These are phyloP conservation scores for Schwanniomyces yamadae DNA, from an alignment of 805 yeast species.

Conservation along the genomic window DNA sequence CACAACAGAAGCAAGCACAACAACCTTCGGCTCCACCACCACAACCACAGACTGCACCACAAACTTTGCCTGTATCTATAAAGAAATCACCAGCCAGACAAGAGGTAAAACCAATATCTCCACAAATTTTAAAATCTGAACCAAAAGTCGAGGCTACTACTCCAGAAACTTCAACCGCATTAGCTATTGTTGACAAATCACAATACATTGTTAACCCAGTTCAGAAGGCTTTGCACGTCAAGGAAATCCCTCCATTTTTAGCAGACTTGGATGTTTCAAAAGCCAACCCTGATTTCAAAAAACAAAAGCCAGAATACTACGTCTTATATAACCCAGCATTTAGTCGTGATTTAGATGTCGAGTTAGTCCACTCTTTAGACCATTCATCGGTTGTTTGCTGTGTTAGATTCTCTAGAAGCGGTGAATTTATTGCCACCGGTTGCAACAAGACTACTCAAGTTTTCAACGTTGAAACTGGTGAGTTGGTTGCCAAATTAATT, in stretches of 20 bases:
- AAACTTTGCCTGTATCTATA: conserved; percentile 13
- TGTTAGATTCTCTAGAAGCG: conserved; percentile 88
- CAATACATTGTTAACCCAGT: conserved; percentile 43
- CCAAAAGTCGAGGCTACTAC: conserved; percentile 10
- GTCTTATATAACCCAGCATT: conserved; percentile 88
- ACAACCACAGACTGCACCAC: conserved; percentile 14
- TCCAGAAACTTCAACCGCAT: conserved; percentile 30
- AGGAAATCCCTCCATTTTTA: conserved; percentile 79
- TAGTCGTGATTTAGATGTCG: conserved; percentile 67
- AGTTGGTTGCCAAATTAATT: conserved; percentile 77
- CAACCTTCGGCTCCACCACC: conserved; percentile 17
- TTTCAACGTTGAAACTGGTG: conserved; percentile 88
- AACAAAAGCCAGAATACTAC: conserved; percentile 81
- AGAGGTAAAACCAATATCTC: conserved; percentile 13
- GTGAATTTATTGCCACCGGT: conserved; percentile 92
- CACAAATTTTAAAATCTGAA: conserved; percentile 14
- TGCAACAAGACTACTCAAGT: conserved; percentile 96
- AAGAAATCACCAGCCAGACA: conserved; percentile 19
- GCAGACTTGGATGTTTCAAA: conserved; percentile 75
- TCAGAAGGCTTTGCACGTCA: conserved; percentile 55
- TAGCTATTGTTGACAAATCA: conserved; percentile 38
- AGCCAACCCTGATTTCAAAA: conserved; percentile 75
- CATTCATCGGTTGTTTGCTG: conserved; percentile 97
- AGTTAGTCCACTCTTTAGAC: conserved; percentile 83
- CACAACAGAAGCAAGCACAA: conserved; percentile 16